phyloP scores from a whole-genome alignment of 1,139 yeast species.

The Ashbya aceris region DNA sequence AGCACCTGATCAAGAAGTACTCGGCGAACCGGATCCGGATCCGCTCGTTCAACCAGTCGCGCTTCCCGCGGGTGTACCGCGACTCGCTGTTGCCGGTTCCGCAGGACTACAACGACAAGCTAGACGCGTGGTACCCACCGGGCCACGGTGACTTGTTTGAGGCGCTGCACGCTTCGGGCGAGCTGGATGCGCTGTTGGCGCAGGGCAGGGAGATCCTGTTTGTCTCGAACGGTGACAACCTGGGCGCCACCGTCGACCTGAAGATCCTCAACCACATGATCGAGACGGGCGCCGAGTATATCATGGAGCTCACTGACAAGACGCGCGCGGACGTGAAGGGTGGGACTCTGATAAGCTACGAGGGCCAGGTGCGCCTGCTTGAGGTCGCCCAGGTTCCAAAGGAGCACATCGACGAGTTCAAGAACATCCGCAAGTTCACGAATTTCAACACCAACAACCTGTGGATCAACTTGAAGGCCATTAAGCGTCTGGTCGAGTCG shows the following conservation, averaged over 20 bases:
- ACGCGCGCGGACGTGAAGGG: slow-evolving; percentile 99
- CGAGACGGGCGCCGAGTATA: slow-evolving; percentile 83
- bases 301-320: slow-evolving; percentile 97
- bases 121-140: slow-evolving; percentile 95
- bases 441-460: slow-evolving; percentile 96
- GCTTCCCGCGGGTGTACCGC: slow-evolving; percentile 90
- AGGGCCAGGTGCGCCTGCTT: slow-evolving; percentile 85
- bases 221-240: slow-evolving; percentile 95
- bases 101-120: slow-evolving; percentile 57
- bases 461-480: slow-evolving; percentile 93
- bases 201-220: slow-evolving; percentile 93
- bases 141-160: slow-evolving; percentile 98
- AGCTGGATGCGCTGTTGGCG: slow-evolving; percentile 78
- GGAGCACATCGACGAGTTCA: slow-evolving; percentile 97
- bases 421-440: slow-evolving; percentile 93
- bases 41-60: slow-evolving; percentile 92
- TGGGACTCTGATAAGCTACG: slow-evolving; percentile 95
- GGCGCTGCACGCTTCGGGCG: slow-evolving; percentile 80
- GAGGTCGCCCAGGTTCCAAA: slow-evolving; percentile 99
- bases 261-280: slow-evolving; percentile 88
- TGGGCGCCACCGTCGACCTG: slow-evolving; percentile 96
- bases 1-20: slow-evolving; percentile 89
- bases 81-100: slow-evolving; percentile 96
- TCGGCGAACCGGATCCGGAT: slow-evolving; percentile 95
- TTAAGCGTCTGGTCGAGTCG: slow-evolving; percentile 82